These are phyloP conservation scores for Nothophytophthora sp. DNA, from an alignment of 352 stramenopile genomes.

Conservation along the genomic window DNA sequence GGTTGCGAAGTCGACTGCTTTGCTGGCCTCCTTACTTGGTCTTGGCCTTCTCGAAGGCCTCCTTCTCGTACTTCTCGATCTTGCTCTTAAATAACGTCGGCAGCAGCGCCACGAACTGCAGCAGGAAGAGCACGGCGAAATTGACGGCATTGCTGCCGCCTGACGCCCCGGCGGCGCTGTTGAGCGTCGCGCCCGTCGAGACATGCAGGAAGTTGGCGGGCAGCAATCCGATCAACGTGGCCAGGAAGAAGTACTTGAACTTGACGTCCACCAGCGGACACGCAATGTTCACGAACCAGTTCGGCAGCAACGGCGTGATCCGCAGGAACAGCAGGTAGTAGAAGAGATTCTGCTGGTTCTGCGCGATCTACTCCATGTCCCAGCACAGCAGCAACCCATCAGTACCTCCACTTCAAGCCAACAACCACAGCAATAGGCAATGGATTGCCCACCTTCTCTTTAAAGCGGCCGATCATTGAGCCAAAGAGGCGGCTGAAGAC, in stretches of 20 bases:
- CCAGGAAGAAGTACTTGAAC: slow-evolving; percentile 87
- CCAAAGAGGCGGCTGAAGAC: slow-evolving; percentile 71
- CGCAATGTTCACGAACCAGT: slow-evolving; percentile 92
- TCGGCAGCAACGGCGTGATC: slow-evolving; percentile 85
- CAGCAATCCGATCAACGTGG: slow-evolving; percentile 79
- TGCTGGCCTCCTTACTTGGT: slow-evolving; percentile 31
- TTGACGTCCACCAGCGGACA: slow-evolving; percentile 82
- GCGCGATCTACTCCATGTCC: slow-evolving; percentile 77
- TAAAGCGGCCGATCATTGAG: slow-evolving; percentile 79
- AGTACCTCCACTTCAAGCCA: neutral
- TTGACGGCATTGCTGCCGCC: slow-evolving; percentile 74
- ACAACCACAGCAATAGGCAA: neutral
- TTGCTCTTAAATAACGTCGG: slow-evolving; percentile 88
- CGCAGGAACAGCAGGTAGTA: slow-evolving; percentile 91
- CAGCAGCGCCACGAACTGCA: slow-evolving; percentile 85
- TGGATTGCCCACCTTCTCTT: slow-evolving; percentile 51
- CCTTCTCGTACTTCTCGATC: slow-evolving; percentile 82
- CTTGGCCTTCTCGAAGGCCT: slow-evolving; percentile 71
- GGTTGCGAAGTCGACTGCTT: no score
- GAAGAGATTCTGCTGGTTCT: slow-evolving; percentile 85
- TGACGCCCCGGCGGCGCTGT: slow-evolving; percentile 53
- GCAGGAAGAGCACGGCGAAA: slow-evolving; percentile 79
- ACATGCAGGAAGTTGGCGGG: slow-evolving; percentile 88
- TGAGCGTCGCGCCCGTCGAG: slow-evolving; percentile 80
- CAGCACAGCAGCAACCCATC: no score